phyloP scores from a whole-genome alignment of 768 basidiomycete species.

The Amanita fuliginea region DNA sequence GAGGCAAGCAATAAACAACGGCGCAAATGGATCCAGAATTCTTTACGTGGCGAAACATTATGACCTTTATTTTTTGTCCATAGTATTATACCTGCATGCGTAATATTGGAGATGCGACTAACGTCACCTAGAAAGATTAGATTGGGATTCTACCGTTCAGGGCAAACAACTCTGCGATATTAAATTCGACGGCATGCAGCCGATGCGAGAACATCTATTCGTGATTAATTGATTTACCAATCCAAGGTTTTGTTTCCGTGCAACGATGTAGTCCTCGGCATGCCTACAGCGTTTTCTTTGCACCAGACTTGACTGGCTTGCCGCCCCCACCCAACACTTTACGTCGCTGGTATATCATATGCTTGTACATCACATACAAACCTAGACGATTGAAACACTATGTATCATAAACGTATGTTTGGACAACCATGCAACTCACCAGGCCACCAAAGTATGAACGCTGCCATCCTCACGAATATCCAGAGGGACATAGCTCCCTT shows the following conservation, averaged over 20 bases:
- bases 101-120: too few species aligned
- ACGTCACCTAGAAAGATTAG: too few species aligned
- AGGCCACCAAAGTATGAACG: conserved; percentile 85
- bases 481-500: conserved; percentile 17
- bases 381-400: conserved; percentile 16
- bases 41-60: background rate
- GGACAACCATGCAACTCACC: conserved; percentile 33
- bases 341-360: conserved; percentile 43
- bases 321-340: conserved; percentile 24
- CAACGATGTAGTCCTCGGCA: too few species aligned
- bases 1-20: conserved; percentile 21
- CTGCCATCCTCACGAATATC: conserved; percentile 34
- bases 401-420: background rate
- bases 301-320: background rate
- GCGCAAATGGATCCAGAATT: conserved; percentile 22
- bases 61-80: background rate
- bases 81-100: background rate
- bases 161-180: too few species aligned
- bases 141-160: too few species aligned
- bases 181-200: too few species aligned
- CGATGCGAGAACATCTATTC: too few species aligned
- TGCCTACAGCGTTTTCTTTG: too few species aligned
- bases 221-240: too few species aligned
- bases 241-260: too few species aligned
- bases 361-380: conserved; percentile 38